Evolutionary conservation across 1,284 basidiomycete species (phyloP).

Genomic region (Trichosporon faecale): DNA sequence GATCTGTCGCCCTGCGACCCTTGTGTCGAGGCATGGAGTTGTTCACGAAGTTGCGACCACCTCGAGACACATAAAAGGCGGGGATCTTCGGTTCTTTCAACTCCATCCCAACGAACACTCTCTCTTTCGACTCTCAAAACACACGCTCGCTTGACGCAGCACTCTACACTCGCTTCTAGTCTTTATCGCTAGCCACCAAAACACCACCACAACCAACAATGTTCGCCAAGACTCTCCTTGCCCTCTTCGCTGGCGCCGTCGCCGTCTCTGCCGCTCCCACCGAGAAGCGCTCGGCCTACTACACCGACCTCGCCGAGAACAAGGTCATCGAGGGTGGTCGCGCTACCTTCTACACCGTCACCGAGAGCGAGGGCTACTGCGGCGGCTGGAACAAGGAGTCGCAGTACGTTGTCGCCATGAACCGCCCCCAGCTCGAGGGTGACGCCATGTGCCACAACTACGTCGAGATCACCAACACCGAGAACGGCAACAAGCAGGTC

Average conservation of each 20-base stretch:
- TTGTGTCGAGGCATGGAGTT: neutral
- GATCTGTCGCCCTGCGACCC: neutral
- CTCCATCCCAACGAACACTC: slow-evolving; percentile 8
- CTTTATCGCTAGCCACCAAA: slow-evolving; percentile 9
- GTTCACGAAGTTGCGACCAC: neutral
- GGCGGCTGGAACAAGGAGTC: slow-evolving; percentile 36
- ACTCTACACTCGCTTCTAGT: slow-evolving; percentile 1
- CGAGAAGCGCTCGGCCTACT: slow-evolving; percentile 15
- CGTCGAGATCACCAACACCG: slow-evolving; percentile 63
- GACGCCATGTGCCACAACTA: slow-evolving; percentile 53
- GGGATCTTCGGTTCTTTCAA: neutral
- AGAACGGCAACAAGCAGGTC: slow-evolving; percentile 59
- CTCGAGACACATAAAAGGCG: slow-evolving; percentile 4
- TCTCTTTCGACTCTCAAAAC: neutral
- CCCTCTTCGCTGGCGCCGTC: slow-evolving; percentile 30
- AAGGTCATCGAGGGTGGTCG: neutral
- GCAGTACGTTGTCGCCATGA: slow-evolving; percentile 45
- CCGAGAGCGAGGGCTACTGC: slow-evolving; percentile 31
- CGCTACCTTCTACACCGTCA: slow-evolving; percentile 47
- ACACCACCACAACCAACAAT: slow-evolving; percentile 19
- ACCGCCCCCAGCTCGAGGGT: slow-evolving; percentile 33
- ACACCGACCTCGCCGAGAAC: neutral
- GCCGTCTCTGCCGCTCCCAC: slow-evolving; percentile 30
- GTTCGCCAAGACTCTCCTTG: slow-evolving; percentile 30
- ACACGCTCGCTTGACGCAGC: slow-evolving; percentile 15